These are phyloP conservation scores for Salisapilia sapeloensis DNA, from an alignment of 352 stramenopile species.

Conservation along the genomic window DNA sequence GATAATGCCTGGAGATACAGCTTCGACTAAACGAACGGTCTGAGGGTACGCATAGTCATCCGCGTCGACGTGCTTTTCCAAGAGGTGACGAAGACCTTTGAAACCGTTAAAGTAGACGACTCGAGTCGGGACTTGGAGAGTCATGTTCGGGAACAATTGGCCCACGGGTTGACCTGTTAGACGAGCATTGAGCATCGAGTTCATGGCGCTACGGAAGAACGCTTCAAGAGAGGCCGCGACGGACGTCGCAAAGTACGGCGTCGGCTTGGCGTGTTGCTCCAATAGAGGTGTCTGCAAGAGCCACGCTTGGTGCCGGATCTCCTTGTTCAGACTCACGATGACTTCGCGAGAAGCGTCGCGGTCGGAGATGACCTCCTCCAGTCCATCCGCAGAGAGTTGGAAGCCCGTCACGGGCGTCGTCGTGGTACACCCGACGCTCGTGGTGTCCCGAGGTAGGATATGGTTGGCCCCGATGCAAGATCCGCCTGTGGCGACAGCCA, in stretches of 20 bases:
- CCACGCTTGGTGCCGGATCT: conserved; percentile 75
- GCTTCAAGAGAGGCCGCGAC: conserved; percentile 84
- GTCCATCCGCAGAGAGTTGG: conserved; percentile 40
- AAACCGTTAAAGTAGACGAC: conserved; percentile 90
- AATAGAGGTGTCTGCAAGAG: conserved; percentile 79
- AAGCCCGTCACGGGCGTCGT: conserved; percentile 68
- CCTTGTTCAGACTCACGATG: conserved; percentile 74
- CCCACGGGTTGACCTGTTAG: conserved; percentile 60
- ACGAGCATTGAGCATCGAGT: conserved; percentile 82
- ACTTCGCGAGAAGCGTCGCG: conserved; percentile 60
- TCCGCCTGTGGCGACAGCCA: conserved; percentile 26
- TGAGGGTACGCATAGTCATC: conserved; percentile 72
- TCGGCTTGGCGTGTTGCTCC: conserved; percentile 81
- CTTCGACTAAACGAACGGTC: conserved; percentile 56
- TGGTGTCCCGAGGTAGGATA: conserved; percentile 56
- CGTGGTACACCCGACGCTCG: conserved; percentile 60
- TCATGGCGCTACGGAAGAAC: conserved; percentile 87
- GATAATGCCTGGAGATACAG: conserved; percentile 77
- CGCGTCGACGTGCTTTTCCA: conserved; percentile 76
- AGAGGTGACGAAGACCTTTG: conserved; percentile 76
- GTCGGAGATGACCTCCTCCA: conserved; percentile 64
- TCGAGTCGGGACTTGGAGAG: conserved; percentile 86
- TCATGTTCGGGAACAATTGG: conserved; percentile 88
- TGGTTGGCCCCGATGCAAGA: conserved; percentile 66
- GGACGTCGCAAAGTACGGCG: conserved; percentile 81